Percentiles rank a stretch among this genome's conserved stretches.
Evolutionary conservation across 2,329 filamentous ascomycete species (phyloP).

Genomic region (Fusarium citri): DNA sequence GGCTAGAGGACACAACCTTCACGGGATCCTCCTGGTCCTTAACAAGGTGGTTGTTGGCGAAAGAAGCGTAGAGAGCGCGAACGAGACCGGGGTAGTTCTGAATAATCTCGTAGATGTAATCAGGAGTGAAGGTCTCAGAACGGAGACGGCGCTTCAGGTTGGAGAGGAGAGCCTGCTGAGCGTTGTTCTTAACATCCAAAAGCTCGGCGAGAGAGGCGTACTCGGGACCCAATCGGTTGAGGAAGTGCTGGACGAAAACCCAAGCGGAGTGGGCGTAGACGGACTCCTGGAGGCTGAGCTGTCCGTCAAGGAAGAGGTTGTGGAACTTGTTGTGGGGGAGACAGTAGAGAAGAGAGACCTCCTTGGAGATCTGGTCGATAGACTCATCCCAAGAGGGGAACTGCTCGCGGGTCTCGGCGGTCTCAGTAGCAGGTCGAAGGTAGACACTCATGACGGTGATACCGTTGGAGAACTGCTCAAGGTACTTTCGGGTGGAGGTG

Average conservation of each 20-base stretch:
- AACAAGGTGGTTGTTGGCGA: constrained; percentile 84
- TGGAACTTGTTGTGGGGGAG: constrained; percentile 98
- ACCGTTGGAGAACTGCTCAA: constrained; percentile 98
- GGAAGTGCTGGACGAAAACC: constrained; percentile 98
- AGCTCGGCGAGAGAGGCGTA: constrained; percentile 88
- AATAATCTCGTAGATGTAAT: constrained; percentile 98
- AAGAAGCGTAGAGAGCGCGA: constrained; percentile 88
- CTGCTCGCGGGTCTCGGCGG: constrained; percentile 57
- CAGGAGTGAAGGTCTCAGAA: constrained; percentile 96
- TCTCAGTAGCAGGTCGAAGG: constrained; percentile 76
- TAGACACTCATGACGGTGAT: constrained; percentile 98
- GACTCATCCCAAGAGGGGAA: constrained; percentile 83
- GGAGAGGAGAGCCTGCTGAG: constrained; percentile 86
- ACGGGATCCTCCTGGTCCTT: constrained; percentile 64
- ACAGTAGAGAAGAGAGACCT: constrained; percentile 96
- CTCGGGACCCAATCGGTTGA: constrained; percentile 93
- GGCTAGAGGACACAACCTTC: constrained; percentile 65
- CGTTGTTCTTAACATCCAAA: constrained; percentile 82
- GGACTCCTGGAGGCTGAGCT: constrained; percentile 92
- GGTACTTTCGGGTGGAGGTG: constrained; percentile 95
- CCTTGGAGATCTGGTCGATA: constrained; percentile 99
- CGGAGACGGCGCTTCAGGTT: constrained; percentile 96
- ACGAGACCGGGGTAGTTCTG: constrained; percentile 88
- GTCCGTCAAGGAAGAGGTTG: constrained; percentile 84
- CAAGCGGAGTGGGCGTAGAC: constrained; percentile 98